phyloP scores from a whole-genome alignment of 2,329 filamentous ascomycete genomes.

The Penicillium glabrum region DNA sequence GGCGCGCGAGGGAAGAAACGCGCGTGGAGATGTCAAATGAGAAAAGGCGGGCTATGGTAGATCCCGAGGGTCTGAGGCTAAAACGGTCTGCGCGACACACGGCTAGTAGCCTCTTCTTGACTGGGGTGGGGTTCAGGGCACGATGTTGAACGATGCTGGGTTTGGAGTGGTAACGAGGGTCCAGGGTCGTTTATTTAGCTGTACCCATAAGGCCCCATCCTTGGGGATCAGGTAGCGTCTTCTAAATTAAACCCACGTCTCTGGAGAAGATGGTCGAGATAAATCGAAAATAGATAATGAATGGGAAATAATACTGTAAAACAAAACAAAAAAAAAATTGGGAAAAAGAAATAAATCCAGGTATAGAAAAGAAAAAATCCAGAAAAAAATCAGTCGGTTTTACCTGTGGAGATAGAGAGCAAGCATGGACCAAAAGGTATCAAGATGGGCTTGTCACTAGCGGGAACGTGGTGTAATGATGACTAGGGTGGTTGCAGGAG shows the following conservation, averaged over 20 bases:
- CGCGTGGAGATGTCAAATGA: constrained; percentile 16
- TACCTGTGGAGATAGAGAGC: constrained; percentile 13
- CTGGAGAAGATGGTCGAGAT: constrained; percentile 12
- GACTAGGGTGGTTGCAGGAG: constrained; percentile 38
- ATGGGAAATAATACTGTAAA: constrained; percentile 6
- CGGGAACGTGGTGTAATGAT: constrained; percentile 40
- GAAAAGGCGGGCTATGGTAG: constrained; percentile 12
- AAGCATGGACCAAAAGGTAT: constrained; percentile 27
- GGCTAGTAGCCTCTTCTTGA: constrained; percentile 11
- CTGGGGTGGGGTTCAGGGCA: constrained; percentile 27
- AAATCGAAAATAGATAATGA: constrained; percentile 6
- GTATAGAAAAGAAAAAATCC: constrained; percentile 7
- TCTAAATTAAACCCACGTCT: constrained; percentile 10
- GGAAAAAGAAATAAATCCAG: constrained; percentile 7
- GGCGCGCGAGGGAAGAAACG: constrained; percentile 17
- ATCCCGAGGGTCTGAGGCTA: constrained; percentile 26
- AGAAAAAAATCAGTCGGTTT: constrained; percentile 3
- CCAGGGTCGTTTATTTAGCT: constrained; percentile 43
- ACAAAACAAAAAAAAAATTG: constrained; percentile 5
- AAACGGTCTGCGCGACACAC: constrained; percentile 26
- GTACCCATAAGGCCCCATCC: constrained; percentile 28
- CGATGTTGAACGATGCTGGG: constrained; percentile 17
- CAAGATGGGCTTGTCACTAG: constrained; percentile 37
- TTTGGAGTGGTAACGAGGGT: constrained; percentile 31
- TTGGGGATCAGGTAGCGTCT: constrained; percentile 3